phyloP scores from a whole-genome alignment of 1,284 basidiomycete species.

The Fomitiporia mediterranea region DNA sequence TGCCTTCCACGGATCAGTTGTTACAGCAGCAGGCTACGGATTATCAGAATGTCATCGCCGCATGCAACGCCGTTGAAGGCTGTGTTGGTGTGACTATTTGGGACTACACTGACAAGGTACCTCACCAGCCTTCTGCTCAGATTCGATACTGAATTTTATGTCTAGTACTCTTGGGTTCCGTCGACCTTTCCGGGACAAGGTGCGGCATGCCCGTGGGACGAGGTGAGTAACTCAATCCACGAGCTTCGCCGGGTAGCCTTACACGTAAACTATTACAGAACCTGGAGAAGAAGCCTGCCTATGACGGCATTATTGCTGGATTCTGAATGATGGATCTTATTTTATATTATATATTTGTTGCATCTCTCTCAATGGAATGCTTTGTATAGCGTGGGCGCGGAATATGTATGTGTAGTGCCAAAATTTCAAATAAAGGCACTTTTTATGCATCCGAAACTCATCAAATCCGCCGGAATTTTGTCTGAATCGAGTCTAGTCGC shows the following conservation, averaged over 20 bases:
- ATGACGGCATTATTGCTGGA: slow-evolving; percentile 22
- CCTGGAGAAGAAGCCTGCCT: slow-evolving; percentile 24
- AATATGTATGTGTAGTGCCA: too few species aligned
- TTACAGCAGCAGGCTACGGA: slow-evolving; percentile 46
- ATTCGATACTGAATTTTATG: neutral
- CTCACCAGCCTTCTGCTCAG: neutral
- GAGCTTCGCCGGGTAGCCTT: neutral
- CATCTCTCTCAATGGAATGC: too few species aligned
- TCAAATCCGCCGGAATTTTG: too few species aligned
- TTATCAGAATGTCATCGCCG: slow-evolving; percentile 40
- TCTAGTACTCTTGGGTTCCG: slow-evolving; percentile 26
- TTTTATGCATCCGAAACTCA: too few species aligned
- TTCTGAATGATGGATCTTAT: too few species aligned
- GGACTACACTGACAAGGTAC: slow-evolving; percentile 44
- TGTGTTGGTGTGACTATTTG: slow-evolving; percentile 42
- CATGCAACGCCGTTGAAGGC: slow-evolving; percentile 38
- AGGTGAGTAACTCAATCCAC: slow-evolving; percentile 19
- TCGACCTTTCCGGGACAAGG: slow-evolving; percentile 24
- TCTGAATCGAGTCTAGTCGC: too few species aligned
- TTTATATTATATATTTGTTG: too few species aligned
- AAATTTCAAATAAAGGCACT: too few species aligned
- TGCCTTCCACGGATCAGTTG: slow-evolving; percentile 43
- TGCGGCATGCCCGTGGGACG: slow-evolving; percentile 26
- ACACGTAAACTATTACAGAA: slow-evolving; percentile 16
- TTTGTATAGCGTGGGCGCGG: too few species aligned